Evolutionary conservation across 129 eudicot genomes (phyloP).

Genomic region (Tagetes patula): DNA sequence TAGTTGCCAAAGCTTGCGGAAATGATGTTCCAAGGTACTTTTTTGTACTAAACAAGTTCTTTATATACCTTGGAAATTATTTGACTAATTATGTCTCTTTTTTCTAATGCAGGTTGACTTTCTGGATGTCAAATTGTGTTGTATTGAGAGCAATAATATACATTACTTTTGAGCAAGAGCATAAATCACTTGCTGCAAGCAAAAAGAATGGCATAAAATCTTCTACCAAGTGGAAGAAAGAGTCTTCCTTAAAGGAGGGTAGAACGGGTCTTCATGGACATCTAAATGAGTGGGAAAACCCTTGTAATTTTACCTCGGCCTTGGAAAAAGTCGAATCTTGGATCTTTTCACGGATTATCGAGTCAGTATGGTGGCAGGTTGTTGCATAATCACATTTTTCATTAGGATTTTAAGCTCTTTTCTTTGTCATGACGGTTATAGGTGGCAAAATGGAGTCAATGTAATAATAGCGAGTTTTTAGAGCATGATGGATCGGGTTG

Average conservation of each 20-base stretch:
- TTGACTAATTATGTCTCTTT: neutral
- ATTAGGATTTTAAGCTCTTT: neutral
- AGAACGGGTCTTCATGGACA: constrained; percentile 28
- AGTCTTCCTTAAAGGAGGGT: constrained; percentile 34
- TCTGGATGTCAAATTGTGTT: constrained; percentile 89
- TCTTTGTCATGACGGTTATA: neutral
- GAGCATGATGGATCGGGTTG: neutral
- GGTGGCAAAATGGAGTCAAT: constrained; percentile 1
- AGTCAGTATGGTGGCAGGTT: constrained; percentile 99
- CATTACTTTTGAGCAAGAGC: constrained; percentile 65
- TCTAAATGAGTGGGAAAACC: constrained; percentile 60
- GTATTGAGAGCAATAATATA: constrained; percentile 70
- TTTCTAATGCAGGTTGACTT: constrained; percentile 63
- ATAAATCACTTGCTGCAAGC: constrained; percentile 36
- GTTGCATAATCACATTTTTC: constrained; percentile 8
- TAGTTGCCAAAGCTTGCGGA: constrained; percentile 97
- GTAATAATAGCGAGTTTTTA: neutral
- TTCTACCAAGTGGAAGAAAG: constrained; percentile 49
- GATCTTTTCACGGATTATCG: constrained; percentile 84
- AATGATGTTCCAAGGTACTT: constrained; percentile 94
- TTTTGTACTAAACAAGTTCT: constrained; percentile 4
- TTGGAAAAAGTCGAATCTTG: constrained; percentile 86
- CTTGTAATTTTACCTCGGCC: constrained; percentile 47
- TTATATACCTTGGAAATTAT: constrained; percentile 3
- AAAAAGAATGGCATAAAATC: constrained; percentile 30